These are phyloP conservation scores for Casuarina cunninghamiana DNA, from an alignment of 306 rosid species.

Conservation along the genomic window DNA sequence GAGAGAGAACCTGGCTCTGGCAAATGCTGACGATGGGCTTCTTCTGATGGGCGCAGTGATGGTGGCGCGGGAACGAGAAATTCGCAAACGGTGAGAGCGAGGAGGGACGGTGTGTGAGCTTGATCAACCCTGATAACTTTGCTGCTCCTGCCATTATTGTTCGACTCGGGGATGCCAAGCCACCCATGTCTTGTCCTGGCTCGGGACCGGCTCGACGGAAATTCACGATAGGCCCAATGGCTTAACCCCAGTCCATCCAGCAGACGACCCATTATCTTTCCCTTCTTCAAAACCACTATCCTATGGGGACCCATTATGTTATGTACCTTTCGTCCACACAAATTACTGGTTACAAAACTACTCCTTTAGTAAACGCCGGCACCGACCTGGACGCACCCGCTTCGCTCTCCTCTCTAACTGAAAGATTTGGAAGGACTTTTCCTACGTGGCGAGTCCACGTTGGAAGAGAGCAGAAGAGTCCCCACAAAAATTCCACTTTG, in stretches of 20 bases:
- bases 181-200: too few species aligned
- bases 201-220: too few species aligned
- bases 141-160: constrained; percentile 47
- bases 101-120: constrained; percentile 26
- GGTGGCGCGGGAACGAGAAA: constrained; percentile 8
- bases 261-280: too few species aligned
- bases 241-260: not conserved
- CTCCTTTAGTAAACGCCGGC: too few species aligned
- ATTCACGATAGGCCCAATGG: too few species aligned
- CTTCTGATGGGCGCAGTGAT: constrained; percentile 20
- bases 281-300: too few species aligned
- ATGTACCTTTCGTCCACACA: too few species aligned
- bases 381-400: too few species aligned
- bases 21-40: constrained; percentile 28
- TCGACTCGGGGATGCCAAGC: not conserved
- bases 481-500: not conserved
- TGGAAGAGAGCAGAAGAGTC: not conserved
- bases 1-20: constrained; percentile 37
- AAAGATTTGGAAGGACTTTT: not conserved
- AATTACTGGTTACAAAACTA: too few species aligned
- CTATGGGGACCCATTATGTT: too few species aligned
- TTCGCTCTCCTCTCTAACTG: not conserved
- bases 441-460: not conserved
- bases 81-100: constrained; percentile 28
- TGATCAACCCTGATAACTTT: constrained; percentile 20